Evolutionary conservation across 2,329 filamentous ascomycete species (phyloP), one percentile per base, ranked within the genome.

Genomic region (Fusarium sp.): DNA sequence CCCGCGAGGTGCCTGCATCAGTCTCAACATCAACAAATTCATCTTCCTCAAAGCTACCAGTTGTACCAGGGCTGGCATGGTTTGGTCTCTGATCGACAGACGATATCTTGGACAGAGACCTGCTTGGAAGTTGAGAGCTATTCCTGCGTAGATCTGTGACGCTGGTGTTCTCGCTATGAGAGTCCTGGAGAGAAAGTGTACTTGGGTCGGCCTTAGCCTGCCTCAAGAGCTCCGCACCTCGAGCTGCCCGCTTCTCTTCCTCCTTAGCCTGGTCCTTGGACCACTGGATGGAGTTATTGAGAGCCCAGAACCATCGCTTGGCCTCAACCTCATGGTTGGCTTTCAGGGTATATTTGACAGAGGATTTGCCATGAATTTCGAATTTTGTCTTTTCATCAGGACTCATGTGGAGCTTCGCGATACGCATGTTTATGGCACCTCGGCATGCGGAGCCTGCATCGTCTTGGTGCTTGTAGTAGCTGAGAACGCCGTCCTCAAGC

Each of bases 401-500:
- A 79, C 97, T 97, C 95, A 99, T 98, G 82, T 95, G 92, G 35
- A 99, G 88, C 78, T 91, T 92, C 29, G 96, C 96, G 75, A 99
- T 99, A 69, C 92, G 93, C 95, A 99, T 99, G 81, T 98, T 98
- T 83, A 99, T 99, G 58, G 96, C 96, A 66, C 96, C 96, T 70
- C 96, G 94, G 80, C 96, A 99, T 62, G 96, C 96, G 58, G 94
- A 97, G 29, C 95, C 96, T 37, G 94, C 94, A 80, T 99, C 96
- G 79, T 99, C 96, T 83, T 99, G 96, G 81, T 98, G 94, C 83
- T 99, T 99, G 85, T 98, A 99, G 84, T 99, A 99, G 82, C 96
- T 98, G 74, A 99, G 83, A 18, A 99, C 95, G 18, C 96, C 96
- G 79, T 99, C 96, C 80, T 99, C 96, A 14, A 99, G 89, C 19